These are phyloP conservation scores for Euphorbia pulcherrima DNA, from an alignment of 345 rosid genomes.

Conservation along the genomic window DNA sequence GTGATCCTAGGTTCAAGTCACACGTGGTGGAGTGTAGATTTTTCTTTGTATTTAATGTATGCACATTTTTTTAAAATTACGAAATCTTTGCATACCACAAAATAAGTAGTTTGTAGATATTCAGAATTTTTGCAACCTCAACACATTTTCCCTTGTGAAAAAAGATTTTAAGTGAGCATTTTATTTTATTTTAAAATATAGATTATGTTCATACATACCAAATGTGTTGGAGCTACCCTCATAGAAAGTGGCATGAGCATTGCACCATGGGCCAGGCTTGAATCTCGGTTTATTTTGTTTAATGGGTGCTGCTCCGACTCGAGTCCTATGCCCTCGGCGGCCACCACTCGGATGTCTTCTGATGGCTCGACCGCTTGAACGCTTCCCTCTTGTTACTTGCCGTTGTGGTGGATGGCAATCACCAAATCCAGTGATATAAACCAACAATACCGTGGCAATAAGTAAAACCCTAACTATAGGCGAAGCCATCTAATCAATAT, in stretches of 20 bases:
- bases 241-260: conserved; percentile 52
- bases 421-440: conserved; percentile 13
- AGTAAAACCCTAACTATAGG: conserved; percentile 11
- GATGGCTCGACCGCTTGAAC: not conserved
- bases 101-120: too few relatives aligned
- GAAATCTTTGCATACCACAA: too few relatives aligned
- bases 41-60: too few relatives aligned
- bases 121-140: too few relatives aligned
- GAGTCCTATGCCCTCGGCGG: not conserved
- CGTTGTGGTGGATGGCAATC: conserved; percentile 2
- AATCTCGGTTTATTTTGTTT: conserved; percentile 22
- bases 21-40: too few relatives aligned
- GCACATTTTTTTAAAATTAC: too few relatives aligned
- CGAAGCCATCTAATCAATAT: conserved; percentile 12
- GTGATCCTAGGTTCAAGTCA: too few relatives aligned
- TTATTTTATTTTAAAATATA: too few relatives aligned
- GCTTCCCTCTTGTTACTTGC: not conserved
- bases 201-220: conserved; percentile 30
- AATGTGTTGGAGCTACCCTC: conserved; percentile 40
- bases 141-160: too few relatives aligned
- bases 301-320: too few relatives aligned
- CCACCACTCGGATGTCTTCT: not conserved
- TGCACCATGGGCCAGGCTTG: conserved; percentile 41
- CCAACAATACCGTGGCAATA: conserved; percentile 4
- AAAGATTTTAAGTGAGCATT: too few relatives aligned